Evolutionary conservation across 345 rosid species (phyloP), one percentile per base, ranked within the genome.

Genomic region (Luvunga scandens): DNA sequence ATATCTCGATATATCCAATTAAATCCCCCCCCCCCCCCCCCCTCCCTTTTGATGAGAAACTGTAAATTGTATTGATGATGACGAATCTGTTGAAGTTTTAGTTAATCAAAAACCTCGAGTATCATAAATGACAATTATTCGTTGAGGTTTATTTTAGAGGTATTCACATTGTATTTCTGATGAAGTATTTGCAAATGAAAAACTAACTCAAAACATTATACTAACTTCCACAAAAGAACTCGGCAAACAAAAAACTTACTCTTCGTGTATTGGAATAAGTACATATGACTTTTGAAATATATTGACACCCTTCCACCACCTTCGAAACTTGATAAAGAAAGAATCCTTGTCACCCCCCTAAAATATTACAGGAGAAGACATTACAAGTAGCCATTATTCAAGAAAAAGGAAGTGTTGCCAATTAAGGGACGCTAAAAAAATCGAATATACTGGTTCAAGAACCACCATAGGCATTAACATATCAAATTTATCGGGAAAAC

Each of bases 231-330:
- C 60, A 9, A 30, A 50, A 69, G 73, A 62, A 45, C 24, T 28
- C 24, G 25, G 33, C 34, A 39, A 71, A 71, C 21, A 48, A 19
- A 64, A 13, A 71, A 86, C 99, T 85, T 86, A 96, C 98, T 90
- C 93, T 56, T 96, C 94, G 55, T 96, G 97, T 72, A 96, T 91
- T 55, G 99, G 99, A 81, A 96, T 89, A 74, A 96, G 80, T 66
- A 96, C 71, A 80, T 96, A 96, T 16, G 98, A 92, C 85, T 94
- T 96, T 73, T 90, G 90, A 80, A 96, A 96, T 63, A 96, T 81
- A 86, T 92, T 88, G 76, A 88, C 87, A 73, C 95, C 98, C 84
- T 85, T 92, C 99, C 97, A 96, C 99, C 99, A 96, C 83, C 97
- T 94, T 86, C 99, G 86, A 85, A 94, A 90, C 89, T 84, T 96